These are phyloP conservation scores for Fraxinus excelsior DNA, from an alignment of 257 asterid species.

Conservation along the genomic window DNA sequence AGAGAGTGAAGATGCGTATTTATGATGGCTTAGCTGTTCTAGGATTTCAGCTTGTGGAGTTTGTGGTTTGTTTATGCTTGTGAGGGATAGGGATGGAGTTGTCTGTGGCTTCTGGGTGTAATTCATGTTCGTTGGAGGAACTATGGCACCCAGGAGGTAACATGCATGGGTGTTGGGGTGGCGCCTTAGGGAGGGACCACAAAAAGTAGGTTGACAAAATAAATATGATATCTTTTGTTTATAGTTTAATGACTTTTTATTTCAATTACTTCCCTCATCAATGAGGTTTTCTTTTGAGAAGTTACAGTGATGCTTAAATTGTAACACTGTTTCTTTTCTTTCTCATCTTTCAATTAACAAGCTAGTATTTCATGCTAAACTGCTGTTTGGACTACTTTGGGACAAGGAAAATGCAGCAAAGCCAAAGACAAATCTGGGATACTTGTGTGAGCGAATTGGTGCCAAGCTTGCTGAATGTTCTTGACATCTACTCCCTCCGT, in stretches of 20 bases:
- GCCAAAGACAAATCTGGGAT: neutral
- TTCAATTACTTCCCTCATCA: neutral
- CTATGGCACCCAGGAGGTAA: neutral
- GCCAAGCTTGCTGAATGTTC: neutral
- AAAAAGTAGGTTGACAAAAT: neutral
- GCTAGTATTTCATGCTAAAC: neutral
- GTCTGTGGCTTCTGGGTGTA: neutral
- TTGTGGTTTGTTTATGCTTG: neutral
- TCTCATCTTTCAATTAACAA: neutral
- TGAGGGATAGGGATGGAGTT: neutral
- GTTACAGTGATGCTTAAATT: neutral
- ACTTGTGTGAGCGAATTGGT: neutral
- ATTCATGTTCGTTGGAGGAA: neutral
- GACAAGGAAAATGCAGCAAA: neutral
- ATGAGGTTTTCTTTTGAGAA: neutral
- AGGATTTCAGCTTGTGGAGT: neutral
- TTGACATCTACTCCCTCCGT: neutral
- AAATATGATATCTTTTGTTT: neutral
- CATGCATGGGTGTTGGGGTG: neutral
- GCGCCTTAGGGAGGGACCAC: neutral
- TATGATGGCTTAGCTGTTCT: neutral
- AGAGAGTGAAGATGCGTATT: neutral
- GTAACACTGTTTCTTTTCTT: neutral
- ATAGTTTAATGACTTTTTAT: neutral
- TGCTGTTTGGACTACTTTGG: neutral